Base-by-base conservation (phyloP, 164 flowering plant genomes). In the Nymphaea colorata region DNA sequence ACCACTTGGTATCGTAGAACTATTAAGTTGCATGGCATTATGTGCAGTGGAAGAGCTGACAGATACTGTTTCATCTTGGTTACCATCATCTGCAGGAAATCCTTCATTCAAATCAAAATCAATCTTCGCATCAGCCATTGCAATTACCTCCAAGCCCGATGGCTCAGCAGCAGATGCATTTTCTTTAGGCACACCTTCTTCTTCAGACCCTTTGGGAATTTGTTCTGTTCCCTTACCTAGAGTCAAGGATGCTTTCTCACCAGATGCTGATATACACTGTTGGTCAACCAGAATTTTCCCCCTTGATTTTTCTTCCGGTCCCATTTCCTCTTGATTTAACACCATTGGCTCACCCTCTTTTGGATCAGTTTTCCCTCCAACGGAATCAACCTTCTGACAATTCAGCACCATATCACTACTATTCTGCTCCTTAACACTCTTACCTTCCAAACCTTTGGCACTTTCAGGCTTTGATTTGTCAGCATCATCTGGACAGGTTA, bases 61-160 rank as follows among this genome's bases (percentile, higher is more conserved):
- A 2, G 62, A 74, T 4, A 67, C 59, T 42, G 73, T 67, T 16
- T 91, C 95, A 16, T 69, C 83, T 61, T 66, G 77, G 68, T 73
- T 86, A 64, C 79, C 87, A 53, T 94, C 98, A 78, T 94, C 98
- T 2, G 65, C 74, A 69, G 71, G 72, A 57, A 90, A 80, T 4
- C 95, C 96, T 81, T 94, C 98, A 78, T 94, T 91, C 78, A 94
- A 76, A 76, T 94, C 98, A 79, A 94, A 91, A 43, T 81, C 90
- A 69, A 87, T 69, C 79, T 82, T 91, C 68, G 11, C n/a, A 64
- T 81, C 93, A 42, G 80, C 68, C 62, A 74, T 75, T 73, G 82
- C 70, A 41, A 79, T 62, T 64, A 81, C 41, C 36, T 61, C 64
- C n/a, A 17, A 6, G 18, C 64, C 12, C 12, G 25, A 60, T 67